A percentile compares a stretch with the other conserved stretches of the same genome.
These are phyloP conservation scores for Penicillium sclerotiorum DNA, from an alignment of 2,329 filamentous ascomycete species.

Conservation along the genomic window DNA sequence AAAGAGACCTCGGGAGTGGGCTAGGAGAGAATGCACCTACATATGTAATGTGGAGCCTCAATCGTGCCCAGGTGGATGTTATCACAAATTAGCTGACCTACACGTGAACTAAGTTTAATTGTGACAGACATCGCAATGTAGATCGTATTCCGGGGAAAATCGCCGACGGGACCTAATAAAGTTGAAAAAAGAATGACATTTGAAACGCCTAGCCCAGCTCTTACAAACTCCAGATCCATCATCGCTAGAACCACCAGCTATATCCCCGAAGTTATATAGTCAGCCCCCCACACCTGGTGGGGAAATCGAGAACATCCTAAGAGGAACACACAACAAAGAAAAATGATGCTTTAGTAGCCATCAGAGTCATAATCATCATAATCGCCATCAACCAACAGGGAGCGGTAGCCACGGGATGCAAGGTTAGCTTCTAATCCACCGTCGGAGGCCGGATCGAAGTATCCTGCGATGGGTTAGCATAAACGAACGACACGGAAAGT, in stretches of 20 bases:
- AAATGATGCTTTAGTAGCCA: constrained; percentile 54
- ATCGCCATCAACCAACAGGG: constrained; percentile 75
- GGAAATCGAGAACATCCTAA: too few species aligned
- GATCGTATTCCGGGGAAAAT: not conserved
- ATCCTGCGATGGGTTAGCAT: constrained; percentile 56
- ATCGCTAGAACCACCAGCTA: not conserved
- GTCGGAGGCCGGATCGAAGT: constrained; percentile 82
- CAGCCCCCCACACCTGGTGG: too few species aligned
- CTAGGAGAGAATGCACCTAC: too few species aligned
- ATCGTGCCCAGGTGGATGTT: too few species aligned
- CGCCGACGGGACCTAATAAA: not conserved
- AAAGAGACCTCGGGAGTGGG: too few species aligned
- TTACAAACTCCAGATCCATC: constrained; percentile 2
- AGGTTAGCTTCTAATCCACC: constrained; percentile 90
- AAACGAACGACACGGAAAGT: constrained; percentile 5
- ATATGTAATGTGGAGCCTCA: not conserved
- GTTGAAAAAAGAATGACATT: not conserved
- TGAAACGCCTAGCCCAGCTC: not conserved
- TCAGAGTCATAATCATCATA: constrained; percentile 74
- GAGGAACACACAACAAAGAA: not conserved
- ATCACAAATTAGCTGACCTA: too few species aligned
- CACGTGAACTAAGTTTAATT: too few species aligned
- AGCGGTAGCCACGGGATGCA: constrained; percentile 74
- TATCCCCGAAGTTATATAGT: not conserved
- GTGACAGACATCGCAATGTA: not conserved